Conservation (phyloP, 2,329 filamentous ascomycete species). For the Phialocephala sp. region DNA sequence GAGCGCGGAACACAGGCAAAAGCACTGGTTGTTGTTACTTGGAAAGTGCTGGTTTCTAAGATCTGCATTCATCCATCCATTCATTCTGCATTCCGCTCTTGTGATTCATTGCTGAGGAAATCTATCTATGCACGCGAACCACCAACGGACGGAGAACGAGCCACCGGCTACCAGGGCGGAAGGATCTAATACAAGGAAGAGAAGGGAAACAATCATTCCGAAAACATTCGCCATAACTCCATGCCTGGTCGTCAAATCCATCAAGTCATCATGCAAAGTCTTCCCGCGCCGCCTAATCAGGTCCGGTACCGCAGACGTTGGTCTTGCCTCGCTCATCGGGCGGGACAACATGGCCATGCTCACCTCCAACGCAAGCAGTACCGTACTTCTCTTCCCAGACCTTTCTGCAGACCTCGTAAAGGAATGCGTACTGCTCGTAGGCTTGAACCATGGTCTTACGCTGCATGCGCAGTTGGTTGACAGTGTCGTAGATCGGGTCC, state of each 20-base stretch:
- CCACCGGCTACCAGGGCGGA: background rate
- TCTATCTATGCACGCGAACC: conserved; percentile 20
- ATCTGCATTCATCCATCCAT: conserved; percentile 3
- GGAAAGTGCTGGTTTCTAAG: background rate
- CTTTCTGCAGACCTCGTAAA: conserved; percentile 85
- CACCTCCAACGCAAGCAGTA: conserved; percentile 35
- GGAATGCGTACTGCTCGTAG: conserved; percentile 81
- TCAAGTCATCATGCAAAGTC: conserved; percentile 7
- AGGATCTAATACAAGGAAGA: conserved; percentile 13
- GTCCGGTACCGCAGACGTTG: conserved; percentile 25
- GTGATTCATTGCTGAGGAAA: conserved; percentile 29
- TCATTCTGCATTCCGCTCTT: conserved; percentile 17
- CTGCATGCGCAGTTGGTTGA: conserved; percentile 83
- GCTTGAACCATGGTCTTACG: conserved; percentile 95
- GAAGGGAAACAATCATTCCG: conserved; percentile 17
- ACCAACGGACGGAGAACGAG: background rate
- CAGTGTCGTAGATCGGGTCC: conserved; percentile 79
- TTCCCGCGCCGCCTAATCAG: background rate
- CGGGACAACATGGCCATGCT: conserved; percentile 31
- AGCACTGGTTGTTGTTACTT: background rate
- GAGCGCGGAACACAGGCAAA: background rate
- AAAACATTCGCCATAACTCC: conserved; percentile 20
- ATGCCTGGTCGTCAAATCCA: conserved; percentile 16
- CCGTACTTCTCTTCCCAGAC: conserved; percentile 71
- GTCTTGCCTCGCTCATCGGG: conserved; percentile 13